These are phyloP conservation scores for Mycena amicta DNA, from an alignment of 768 basidiomycete genomes.

Conservation along the genomic window DNA sequence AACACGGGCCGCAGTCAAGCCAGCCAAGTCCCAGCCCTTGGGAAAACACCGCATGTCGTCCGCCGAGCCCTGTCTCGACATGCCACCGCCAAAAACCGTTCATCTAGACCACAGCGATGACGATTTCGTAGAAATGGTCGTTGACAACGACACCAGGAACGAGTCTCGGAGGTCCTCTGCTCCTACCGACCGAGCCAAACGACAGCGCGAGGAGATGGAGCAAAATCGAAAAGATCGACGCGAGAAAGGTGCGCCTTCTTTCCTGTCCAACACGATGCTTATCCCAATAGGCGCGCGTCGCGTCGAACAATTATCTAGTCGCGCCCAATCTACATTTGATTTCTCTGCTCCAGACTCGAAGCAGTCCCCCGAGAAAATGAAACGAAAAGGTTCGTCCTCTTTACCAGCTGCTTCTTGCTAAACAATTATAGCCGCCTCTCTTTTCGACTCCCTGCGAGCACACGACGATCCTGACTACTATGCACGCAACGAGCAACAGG, in stretches of 20 bases:
- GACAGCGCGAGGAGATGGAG: constrained; percentile 35
- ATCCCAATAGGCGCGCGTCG: background rate
- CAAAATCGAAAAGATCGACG: constrained; percentile 36
- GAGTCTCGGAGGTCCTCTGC: constrained; percentile 23
- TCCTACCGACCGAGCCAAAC: constrained; percentile 25
- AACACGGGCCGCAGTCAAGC: constrained; percentile 26
- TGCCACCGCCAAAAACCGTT: constrained; percentile 27
- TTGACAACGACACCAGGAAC: constrained; percentile 36
- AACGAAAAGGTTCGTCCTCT: constrained; percentile 51
- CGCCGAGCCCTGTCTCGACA: constrained; percentile 22
- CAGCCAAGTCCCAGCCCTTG: constrained; percentile 25
- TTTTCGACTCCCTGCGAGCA: constrained; percentile 38
- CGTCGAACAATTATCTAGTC: background rate
- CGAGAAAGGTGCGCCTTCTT: constrained; percentile 31
- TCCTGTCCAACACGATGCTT: background rate
- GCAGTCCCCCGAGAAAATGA: constrained; percentile 32
- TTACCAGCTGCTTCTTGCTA: background rate
- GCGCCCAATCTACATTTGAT: constrained; percentile 14
- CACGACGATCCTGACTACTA: constrained; percentile 35
- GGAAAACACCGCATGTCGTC: constrained; percentile 24
- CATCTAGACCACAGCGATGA: constrained; percentile 46
- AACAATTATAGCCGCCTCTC: constrained; percentile 31
- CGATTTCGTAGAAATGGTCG: constrained; percentile 53
- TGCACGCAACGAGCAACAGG: constrained; percentile 34
- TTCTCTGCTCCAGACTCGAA: constrained; percentile 18